Evolutionary conservation across 768 basidiomycete species (phyloP), one percentile per base, ranked within the genome.

Genomic region (Amanita jacksonii): DNA sequence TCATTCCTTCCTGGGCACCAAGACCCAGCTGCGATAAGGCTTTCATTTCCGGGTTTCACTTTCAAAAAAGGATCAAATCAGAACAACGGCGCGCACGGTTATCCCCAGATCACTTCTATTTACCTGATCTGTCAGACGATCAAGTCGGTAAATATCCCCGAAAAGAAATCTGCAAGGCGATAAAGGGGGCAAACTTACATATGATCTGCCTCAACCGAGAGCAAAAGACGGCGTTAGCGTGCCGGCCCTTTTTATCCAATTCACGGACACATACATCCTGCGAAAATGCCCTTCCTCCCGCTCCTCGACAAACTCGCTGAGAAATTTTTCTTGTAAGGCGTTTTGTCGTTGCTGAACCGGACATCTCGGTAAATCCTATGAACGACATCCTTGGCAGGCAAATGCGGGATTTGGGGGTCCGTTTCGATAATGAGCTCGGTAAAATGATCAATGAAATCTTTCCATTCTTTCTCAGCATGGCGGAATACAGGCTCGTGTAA

Each of bases 301-400:
- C 85, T 85, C 37, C 96, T 70, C 3, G 90, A 92, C 52, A 93
- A 87, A 43, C 81, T 84, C 0, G 88, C 85, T 0, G 84, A 83
- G 24, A 97, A 72, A 8, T 71, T 70, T 5, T 61, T 74, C 64
- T 98, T 98, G 67, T 99, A 99, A 0, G 94, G 94, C 4, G 94
- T 99, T 65, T 92, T 93, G 58, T 92, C 86, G 45, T 88, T 88
- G 56, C 85, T 89, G 62, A 94, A 96, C 10, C 92, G 77, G 39
- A 85, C 87, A 59, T 97, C 94, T 35, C 93, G 80, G 57, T 96
- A 94, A 31, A 97, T 92, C 12, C 94, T 72, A 60, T 98, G 88
- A 44, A 87, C 79, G 18, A 94, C 73, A 52, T 99, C 94, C 55
- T 91, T 93, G 0, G 88, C 77, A 0, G 96, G 96, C 2, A 98